A percentile compares a stretch with the other conserved stretches of the same genome.
Evolutionary conservation across 2,329 filamentous ascomycete genomes (phyloP).

Genomic region (Alternaria longipes): DNA sequence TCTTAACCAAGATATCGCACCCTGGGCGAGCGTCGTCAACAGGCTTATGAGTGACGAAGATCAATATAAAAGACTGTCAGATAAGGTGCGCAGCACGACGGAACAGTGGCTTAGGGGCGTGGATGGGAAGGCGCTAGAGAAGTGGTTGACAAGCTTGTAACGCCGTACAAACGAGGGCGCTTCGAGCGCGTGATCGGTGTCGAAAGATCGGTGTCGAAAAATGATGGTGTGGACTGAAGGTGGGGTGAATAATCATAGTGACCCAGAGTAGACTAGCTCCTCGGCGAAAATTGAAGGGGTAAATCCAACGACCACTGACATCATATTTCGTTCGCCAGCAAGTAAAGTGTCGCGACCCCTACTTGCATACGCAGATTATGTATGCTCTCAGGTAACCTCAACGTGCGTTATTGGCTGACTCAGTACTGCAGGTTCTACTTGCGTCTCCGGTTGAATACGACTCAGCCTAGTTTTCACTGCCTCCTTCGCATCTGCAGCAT

Average conservation of each 20-base stretch:
- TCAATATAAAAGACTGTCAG: too few relatives aligned
- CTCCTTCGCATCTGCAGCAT: constrained; percentile 35
- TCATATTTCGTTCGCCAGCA: not conserved
- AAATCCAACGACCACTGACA: too few relatives aligned
- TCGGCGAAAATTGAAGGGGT: not conserved
- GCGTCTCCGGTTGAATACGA: not conserved
- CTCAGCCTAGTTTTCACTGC: constrained; percentile 1
- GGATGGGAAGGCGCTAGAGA: too few relatives aligned
- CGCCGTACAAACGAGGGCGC: too few relatives aligned
- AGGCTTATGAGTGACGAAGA: too few relatives aligned
- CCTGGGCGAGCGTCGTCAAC: too few relatives aligned
- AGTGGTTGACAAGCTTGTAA: too few relatives aligned
- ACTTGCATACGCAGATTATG: not conserved
- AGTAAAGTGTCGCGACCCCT: not conserved
- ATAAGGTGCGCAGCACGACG: too few relatives aligned
- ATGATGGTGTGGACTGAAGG: not conserved
- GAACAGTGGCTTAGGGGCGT: too few relatives aligned
- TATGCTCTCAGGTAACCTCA: not conserved
- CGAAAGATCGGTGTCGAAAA: not conserved
- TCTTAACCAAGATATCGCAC: too few relatives aligned
- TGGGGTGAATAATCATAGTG: not conserved
- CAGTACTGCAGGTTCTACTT: not conserved
- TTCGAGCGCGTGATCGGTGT: too few relatives aligned
- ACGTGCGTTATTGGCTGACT: not conserved
- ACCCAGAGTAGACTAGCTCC: not conserved